Evolutionary conservation across 2,329 filamentous ascomycete species (phyloP).

Genomic region (Alternaria viburni): DNA sequence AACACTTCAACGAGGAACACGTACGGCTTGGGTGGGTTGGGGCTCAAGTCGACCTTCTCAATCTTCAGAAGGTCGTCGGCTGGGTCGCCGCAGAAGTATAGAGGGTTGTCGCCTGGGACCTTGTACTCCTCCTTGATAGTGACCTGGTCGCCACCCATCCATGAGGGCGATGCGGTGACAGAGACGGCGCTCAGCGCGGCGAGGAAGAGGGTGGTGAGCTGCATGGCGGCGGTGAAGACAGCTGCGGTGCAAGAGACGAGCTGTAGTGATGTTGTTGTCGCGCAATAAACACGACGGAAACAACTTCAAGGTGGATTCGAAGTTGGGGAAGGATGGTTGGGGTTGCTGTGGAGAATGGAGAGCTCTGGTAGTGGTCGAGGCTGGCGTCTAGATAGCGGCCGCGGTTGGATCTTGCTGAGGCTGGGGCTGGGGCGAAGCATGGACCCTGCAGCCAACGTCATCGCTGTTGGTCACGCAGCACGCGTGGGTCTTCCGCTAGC

Average conservation of each 20-base stretch:
- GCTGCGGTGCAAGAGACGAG: background rate
- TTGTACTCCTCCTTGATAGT: constrained; percentile 61
- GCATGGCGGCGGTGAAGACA: constrained; percentile 32
- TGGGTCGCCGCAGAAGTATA: constrained; percentile 78
- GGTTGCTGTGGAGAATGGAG: constrained; percentile 3
- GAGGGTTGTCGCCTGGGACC: constrained; percentile 84
- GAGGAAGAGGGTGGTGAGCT: constrained; percentile 48
- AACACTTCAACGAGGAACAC: constrained; percentile 46
- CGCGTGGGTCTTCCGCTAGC: constrained; percentile 1
- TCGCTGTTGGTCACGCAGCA: constrained; percentile 10
- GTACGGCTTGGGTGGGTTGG: constrained; percentile 88
- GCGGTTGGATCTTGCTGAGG: constrained; percentile 4
- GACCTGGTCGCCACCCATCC: constrained; percentile 54
- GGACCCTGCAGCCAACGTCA: constrained; percentile 14
- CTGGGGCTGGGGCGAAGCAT: constrained; percentile 13
- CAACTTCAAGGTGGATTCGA: background rate
- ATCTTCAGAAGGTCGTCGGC: constrained; percentile 75
- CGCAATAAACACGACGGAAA: background rate
- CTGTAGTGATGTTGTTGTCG: background rate
- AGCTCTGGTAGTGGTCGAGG: constrained; percentile 13
- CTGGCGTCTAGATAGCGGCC: constrained; percentile 9
- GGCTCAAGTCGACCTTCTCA: constrained; percentile 77
- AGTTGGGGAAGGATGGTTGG: constrained; percentile 1
- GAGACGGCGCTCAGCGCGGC: constrained; percentile 54
- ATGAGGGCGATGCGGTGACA: constrained; percentile 49